A percentile compares a stretch with the other conserved stretches of the same genome.
phyloP scores from a whole-genome alignment of 208 protist species.

The Trypanosoma melophagium region DNA sequence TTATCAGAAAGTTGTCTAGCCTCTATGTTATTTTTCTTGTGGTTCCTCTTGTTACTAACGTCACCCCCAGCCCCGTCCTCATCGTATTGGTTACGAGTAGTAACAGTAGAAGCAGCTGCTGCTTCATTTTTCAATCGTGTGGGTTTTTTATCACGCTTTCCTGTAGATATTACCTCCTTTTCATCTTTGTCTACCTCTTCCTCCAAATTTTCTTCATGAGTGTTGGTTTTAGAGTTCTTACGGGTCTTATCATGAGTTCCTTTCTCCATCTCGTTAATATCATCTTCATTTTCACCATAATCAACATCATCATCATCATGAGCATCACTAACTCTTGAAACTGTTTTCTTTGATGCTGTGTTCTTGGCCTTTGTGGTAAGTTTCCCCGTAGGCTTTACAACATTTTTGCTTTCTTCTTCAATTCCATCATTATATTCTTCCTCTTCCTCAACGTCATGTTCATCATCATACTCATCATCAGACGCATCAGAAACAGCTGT shows the following conservation, averaged over 20 bases:
- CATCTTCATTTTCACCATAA: slow-evolving; percentile 20
- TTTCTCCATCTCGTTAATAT: slow-evolving; percentile 6
- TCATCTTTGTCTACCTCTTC: slow-evolving; percentile 19
- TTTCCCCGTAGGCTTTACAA: too few relatives aligned
- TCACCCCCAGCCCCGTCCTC: too few relatives aligned
- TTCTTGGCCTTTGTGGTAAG: too few relatives aligned
- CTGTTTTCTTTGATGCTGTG: too few relatives aligned
- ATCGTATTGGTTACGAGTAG: too few relatives aligned
- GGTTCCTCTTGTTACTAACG: background rate
- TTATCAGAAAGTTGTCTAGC: background rate
- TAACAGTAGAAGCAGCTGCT: too few relatives aligned
- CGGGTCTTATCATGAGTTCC: background rate
- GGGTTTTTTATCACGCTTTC: too few relatives aligned
- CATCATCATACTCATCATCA: slow-evolving; percentile 30
- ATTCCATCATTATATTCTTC: slow-evolving; percentile 6
- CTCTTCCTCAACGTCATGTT: background rate
- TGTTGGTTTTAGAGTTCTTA: background rate
- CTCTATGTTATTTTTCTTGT: slow-evolving; percentile 1
- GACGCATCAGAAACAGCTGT: background rate
- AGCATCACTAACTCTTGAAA: background rate
- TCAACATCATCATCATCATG: slow-evolving; percentile 25
- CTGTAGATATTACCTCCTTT: too few relatives aligned
- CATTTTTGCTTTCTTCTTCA: slow-evolving; percentile 12
- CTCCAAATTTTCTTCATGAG: background rate
- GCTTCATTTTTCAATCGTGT: too few relatives aligned